A percentile compares a stretch with the other conserved stretches of the same genome.
phyloP scores from a whole-genome alignment of 164 flowering plant genomes.

The Annona cherimola region DNA sequence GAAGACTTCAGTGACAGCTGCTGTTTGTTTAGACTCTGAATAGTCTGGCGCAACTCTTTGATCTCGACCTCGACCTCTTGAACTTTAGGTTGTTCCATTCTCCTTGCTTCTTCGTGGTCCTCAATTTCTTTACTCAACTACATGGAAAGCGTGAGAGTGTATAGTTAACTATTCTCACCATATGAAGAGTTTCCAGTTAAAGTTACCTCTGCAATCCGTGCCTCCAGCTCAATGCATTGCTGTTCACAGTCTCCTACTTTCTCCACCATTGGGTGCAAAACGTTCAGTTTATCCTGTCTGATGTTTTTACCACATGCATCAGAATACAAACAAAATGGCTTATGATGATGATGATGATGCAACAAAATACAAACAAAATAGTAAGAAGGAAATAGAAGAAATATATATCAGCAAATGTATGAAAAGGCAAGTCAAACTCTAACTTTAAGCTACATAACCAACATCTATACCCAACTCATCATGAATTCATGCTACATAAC shows the following conservation, averaged over 20 bases:
- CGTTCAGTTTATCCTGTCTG: constrained; percentile 56
- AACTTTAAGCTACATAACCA: too few relatives aligned
- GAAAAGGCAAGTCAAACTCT: too few relatives aligned
- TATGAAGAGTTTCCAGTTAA: not conserved
- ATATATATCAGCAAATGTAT: not conserved
- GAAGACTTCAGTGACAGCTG: constrained; percentile 59
- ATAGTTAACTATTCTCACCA: not conserved
- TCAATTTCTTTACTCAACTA: constrained; percentile 67
- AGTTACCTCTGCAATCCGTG: constrained; percentile 51
- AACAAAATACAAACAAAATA: too few relatives aligned
- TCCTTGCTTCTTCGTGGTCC: constrained; percentile 42
- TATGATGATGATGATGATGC: too few relatives aligned
- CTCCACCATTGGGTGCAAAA: constrained; percentile 38
- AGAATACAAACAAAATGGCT: too few relatives aligned
- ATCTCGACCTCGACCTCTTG: constrained; percentile 59
- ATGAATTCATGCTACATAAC: too few relatives aligned
- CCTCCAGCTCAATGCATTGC: constrained; percentile 42
- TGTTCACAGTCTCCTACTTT: constrained; percentile 39
- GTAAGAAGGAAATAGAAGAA: too few relatives aligned
- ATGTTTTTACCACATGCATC: too few relatives aligned
- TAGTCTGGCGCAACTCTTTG: constrained; percentile 55
- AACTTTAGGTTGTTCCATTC: constrained; percentile 65
- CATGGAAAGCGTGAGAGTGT: not conserved
- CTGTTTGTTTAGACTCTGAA: constrained; percentile 64
- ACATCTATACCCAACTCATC: too few relatives aligned